Base-by-base conservation (phyloP, 768 basidiomycete species). In the Boletus sp. region DNA sequence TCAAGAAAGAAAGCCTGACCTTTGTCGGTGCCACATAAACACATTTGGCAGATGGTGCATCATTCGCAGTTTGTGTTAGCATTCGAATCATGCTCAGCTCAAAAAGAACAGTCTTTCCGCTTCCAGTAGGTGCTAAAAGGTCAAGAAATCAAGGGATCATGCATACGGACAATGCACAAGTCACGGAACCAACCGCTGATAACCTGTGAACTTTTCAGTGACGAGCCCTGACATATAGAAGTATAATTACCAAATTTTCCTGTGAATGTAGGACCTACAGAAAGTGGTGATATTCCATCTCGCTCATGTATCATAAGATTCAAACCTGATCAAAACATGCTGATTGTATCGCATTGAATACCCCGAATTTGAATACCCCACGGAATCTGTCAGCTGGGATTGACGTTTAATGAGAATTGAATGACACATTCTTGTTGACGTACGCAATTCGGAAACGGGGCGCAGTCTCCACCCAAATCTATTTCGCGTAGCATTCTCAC, bases 11-110 rank as follows among this genome's bases (percentile, higher is more conserved):
- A 48, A 30, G 1, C 12, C 41, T 40, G 44, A 89, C 93, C 79
- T 95, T 96, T 2, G 93, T 95, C 0, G 94, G 95, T 1, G 94
- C 91, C 64, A 99, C 85, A 67, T 99, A 99, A 15, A 99, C 84
- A 60, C 88, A 89, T 74, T 91, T 92, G 3, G 71, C 64, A n/a
- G 69, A 58, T 29, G 74, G 68, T 15, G 57, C 59, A 11, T 61
- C 67, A 30, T 70, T 69, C 49, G 72, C 64, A 8, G 76, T 72
- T 49, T 80, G 71, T 50, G 75, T 75, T 32, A 93, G 72, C 77
- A 92, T 80, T 33, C 84, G 83, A 50, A 98, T 83, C 52, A 98
- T 90, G 2, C 90, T 84, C 14, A 99, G 76, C 68, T 99, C 97
- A 63, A 98, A 99, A 30, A 98, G 74, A 9, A 90, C 92, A 0